Conservation (phyloP, 2,329 filamentous ascomycete species). For the Fusarium pseudocircinatum region DNA sequence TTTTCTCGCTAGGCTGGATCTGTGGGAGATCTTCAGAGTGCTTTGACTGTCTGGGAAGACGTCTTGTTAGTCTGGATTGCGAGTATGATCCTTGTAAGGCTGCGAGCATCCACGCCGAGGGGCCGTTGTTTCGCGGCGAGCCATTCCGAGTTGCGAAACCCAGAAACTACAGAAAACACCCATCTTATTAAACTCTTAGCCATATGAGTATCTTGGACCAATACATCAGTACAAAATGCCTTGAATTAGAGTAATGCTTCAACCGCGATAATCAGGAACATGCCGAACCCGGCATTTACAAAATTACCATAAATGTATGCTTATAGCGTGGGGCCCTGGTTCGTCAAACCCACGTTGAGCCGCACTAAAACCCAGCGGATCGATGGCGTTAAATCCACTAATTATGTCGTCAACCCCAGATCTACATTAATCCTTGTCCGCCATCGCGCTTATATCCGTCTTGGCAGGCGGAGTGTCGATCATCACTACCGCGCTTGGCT, state of each 20-base stretch:
- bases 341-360: conserved; percentile 6
- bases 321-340: conserved; percentile 26
- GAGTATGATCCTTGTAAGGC: conserved; percentile 16
- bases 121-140: not conserved
- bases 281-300: not conserved
- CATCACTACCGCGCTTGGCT: not conserved
- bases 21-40: conserved; percentile 15
- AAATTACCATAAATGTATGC: conserved; percentile 30
- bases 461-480: conserved; percentile 31
- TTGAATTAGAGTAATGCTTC: not conserved
- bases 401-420: conserved; percentile 38
- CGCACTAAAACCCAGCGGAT: conserved; percentile 24
- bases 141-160: not conserved
- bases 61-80: conserved; percentile 34
- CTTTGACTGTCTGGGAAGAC: conserved; percentile 4
- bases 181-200: accelerated
- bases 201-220: too few relatives aligned
- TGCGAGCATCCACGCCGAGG: not conserved
- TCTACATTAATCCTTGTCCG: not conserved
- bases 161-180: not conserved
- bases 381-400: conserved; percentile 34
- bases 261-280: conserved; percentile 13
- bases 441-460: conserved; percentile 17
- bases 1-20: not conserved
- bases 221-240: not conserved